These are phyloP conservation scores for Aphanomyces astaci DNA, from an alignment of 352 stramenopile species.

Conservation along the genomic window DNA sequence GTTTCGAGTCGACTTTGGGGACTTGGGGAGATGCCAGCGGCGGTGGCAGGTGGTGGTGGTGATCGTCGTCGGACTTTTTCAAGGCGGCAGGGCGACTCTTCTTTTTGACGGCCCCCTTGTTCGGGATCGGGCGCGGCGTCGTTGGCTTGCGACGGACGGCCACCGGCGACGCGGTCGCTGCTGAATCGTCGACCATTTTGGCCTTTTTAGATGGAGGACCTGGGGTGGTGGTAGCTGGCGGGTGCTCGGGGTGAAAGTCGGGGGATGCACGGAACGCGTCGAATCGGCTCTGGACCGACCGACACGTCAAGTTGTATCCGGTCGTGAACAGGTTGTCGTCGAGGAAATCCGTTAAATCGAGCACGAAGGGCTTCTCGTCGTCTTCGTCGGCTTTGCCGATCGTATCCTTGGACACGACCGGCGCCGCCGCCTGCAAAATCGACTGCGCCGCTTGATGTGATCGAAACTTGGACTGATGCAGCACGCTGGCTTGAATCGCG, in stretches of 20 bases:
- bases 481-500: slow-evolving; percentile 49
- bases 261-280: slow-evolving; percentile 31
- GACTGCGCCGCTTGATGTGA: slow-evolving; percentile 82
- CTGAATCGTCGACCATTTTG: slow-evolving; percentile 1
- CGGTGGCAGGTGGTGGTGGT: too few relatives aligned
- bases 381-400: slow-evolving; percentile 10
- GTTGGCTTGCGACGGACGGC: not conserved
- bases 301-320: slow-evolving; percentile 58
- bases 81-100: not conserved
- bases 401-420: not conserved
- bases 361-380: slow-evolving; percentile 32
- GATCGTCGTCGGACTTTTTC: slow-evolving; percentile 1
- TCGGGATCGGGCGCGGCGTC: not conserved
- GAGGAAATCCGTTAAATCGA: slow-evolving; percentile 62
- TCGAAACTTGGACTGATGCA: slow-evolving; percentile 76
- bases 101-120: slow-evolving; percentile 7
- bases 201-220: slow-evolving; percentile 1
- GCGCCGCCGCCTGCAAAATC: slow-evolving; percentile 30
- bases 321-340: slow-evolving; percentile 77
- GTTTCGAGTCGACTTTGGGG: slow-evolving; percentile 10
- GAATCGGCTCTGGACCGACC: slow-evolving; percentile 55
- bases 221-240: not conserved
- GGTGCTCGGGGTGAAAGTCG: slow-evolving; percentile 12
- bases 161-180: not conserved
- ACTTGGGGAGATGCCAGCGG: slow-evolving; percentile 26